Base-by-base conservation (phyloP, 106 monocot species). In the Vanilla planifolia region DNA sequence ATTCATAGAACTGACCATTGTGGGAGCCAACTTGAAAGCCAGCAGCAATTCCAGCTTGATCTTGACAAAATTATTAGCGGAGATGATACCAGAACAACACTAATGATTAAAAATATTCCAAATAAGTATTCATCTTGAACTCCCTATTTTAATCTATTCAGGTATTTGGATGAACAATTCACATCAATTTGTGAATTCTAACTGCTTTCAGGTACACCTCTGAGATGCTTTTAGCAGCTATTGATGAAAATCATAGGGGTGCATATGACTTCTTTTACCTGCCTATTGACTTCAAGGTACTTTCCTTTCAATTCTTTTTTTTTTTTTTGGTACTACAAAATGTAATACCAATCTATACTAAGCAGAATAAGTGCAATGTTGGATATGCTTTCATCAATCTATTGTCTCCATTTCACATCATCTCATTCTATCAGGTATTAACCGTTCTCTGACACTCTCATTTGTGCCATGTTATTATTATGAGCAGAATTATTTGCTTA, bases 221-320 rank as follows among this genome's bases (percentile, higher is more conserved):
- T 7, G 81, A 87, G 73, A 92, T 92, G 92, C 76, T 92, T 47
- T 70, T 92, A 55, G 73, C 79, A 17, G 83, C 80, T 20, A 87
- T 92, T 48, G 80, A 86, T 75, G 92, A 92, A 67, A 80, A 66
- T 65, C 78, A 92, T 60, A 67, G 43, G 68, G 87, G 80, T 29
- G 76, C 86, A 40, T 92, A 92, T 64, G 87, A 92, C 64, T 87
- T 92, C 44, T 55, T 92, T 33, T 92, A 87, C 71, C 65, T 92
- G 69, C 92, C 92, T 8, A 92, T 92, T 71, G 92, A 92, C 73
- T 92, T 87, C 63, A 92, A 92, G 87, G 92, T 92, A 81, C 66
- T 48, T 48, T 37, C 14, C 47, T 40, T 8, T 40, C 17, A 22
- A 35, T 15, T 6, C 45, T 32, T n/a, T n/a, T n/a, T n/a, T n/a